Evolutionary conservation across 305 asterid genomes (phyloP).

Genomic region (Fraxinus sp.): DNA sequence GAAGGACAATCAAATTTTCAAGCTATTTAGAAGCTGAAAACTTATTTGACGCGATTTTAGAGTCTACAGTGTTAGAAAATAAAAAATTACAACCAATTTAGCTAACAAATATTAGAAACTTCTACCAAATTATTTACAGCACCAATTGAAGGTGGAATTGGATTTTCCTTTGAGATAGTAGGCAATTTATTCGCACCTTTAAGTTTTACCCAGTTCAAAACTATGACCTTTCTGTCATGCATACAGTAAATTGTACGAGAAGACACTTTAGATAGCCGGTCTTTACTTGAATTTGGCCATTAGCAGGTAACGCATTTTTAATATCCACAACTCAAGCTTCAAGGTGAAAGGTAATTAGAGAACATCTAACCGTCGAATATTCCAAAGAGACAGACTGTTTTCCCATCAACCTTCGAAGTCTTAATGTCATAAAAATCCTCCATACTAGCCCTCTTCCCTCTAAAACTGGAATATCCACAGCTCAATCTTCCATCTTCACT

Average conservation of each 20-base stretch:
- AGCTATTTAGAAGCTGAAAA: neutral
- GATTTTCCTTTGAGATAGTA: neutral
- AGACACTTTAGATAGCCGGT: neutral
- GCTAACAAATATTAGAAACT: neutral
- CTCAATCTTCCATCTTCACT: conserved; percentile 83
- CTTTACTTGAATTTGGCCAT: conserved; percentile 14
- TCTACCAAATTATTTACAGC: neutral
- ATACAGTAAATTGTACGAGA: neutral
- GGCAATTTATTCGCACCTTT: neutral
- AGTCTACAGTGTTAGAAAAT: neutral
- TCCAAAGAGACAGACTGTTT: conserved; percentile 81
- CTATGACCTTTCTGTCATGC: conserved; percentile 14
- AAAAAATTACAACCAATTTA: neutral
- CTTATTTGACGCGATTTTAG: neutral
- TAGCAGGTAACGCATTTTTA: neutral
- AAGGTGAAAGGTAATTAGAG: conserved; percentile 19
- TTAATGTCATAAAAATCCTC: conserved; percentile 94
- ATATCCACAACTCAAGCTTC: conserved; percentile 9
- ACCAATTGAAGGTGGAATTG: neutral
- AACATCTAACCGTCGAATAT: conserved; percentile 86
- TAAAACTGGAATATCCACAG: conserved; percentile 91
- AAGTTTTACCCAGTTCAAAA: neutral
- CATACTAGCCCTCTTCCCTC: conserved; percentile 97
- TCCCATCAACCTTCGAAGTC: conserved; percentile 68
- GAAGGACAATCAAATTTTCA: neutral